phyloP scores from a whole-genome alignment of 2,329 filamentous ascomycete species.

The Westerdykella aurantiaca region DNA sequence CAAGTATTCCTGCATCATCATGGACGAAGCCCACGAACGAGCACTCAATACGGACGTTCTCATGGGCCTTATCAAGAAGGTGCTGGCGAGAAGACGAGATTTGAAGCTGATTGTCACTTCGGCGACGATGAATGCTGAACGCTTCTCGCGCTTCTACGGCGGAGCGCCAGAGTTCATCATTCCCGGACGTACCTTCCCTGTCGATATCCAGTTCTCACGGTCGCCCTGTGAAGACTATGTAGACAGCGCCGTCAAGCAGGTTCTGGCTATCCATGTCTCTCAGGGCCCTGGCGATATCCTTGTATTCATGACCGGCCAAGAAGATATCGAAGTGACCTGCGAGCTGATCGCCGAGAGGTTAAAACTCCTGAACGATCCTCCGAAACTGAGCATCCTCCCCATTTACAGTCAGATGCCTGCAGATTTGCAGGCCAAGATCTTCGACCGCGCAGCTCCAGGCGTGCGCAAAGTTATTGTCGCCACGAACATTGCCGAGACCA shows the following conservation, averaged over 20 bases:
- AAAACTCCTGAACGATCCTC: conserved; percentile 84
- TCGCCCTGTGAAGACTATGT: conserved; percentile 97
- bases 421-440: conserved; percentile 95
- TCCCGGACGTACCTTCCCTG: conserved; percentile 90
- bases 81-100: conserved; percentile 79
- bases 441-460: conserved; percentile 81
- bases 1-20: conserved; percentile 96
- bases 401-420: conserved; percentile 99
- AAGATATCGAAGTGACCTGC: conserved; percentile 96
- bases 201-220: conserved; percentile 91
- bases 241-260: conserved; percentile 92
- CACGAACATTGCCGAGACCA: conserved; percentile 97
- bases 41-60: conserved; percentile 94
- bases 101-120: conserved; percentile 96
- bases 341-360: conserved; percentile 85
- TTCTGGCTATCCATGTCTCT: conserved; percentile 91
- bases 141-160: conserved; percentile 93
- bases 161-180: conserved; percentile 96
- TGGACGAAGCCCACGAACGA: conserved; percentile 98
- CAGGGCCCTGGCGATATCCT: conserved; percentile 90
- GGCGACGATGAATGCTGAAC: conserved; percentile 95
- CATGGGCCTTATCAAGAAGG: conserved; percentile 97
- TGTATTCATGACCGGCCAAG: conserved; percentile 98
- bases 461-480: conserved; percentile 97
- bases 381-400: conserved; percentile 87